A percentile compares a stretch with the other conserved stretches of the same genome.
These are phyloP conservation scores for Gynostemma pentaphyllum DNA, from an alignment of 306 rosid genomes.

Conservation along the genomic window DNA sequence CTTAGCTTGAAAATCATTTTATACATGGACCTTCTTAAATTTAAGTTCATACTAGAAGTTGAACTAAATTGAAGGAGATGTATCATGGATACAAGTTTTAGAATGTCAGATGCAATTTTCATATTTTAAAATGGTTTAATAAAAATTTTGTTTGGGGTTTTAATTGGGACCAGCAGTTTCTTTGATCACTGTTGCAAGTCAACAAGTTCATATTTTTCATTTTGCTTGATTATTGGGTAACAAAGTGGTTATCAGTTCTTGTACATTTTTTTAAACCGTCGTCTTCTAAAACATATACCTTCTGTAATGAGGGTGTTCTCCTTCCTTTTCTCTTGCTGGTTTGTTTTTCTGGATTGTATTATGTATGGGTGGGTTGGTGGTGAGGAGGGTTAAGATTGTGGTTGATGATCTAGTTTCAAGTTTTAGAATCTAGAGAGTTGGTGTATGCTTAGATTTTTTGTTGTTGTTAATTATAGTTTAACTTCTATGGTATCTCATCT, in stretches of 20 bases:
- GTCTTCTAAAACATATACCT: too few relatives aligned
- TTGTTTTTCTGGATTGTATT: too few relatives aligned
- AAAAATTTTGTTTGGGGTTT: not conserved
- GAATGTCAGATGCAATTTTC: not conserved
- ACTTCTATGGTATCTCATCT: too few relatives aligned
- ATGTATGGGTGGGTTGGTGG: too few relatives aligned
- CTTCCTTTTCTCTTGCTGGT: not conserved
- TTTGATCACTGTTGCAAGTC: not conserved
- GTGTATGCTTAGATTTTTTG: too few relatives aligned
- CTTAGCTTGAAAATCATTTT: not conserved
- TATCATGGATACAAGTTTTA: slow-evolving; percentile 2
- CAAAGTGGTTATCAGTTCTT: not conserved
- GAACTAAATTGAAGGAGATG: not conserved
- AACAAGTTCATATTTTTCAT: not conserved
- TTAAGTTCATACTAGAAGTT: not conserved
- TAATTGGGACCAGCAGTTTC: not conserved
- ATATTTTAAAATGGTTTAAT: not conserved
- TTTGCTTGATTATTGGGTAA: not conserved
- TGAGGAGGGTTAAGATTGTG: too few relatives aligned
- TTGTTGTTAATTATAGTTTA: too few relatives aligned
- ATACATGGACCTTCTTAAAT: not conserved
- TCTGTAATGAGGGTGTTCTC: too few relatives aligned
- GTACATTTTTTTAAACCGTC: not conserved
- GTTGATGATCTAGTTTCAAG: too few relatives aligned
- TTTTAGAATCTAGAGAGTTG: too few relatives aligned